These are phyloP conservation scores for Mortierella sp. DNA, from an alignment of 371 early-diverging fungal genomes.

Conservation along the genomic window DNA sequence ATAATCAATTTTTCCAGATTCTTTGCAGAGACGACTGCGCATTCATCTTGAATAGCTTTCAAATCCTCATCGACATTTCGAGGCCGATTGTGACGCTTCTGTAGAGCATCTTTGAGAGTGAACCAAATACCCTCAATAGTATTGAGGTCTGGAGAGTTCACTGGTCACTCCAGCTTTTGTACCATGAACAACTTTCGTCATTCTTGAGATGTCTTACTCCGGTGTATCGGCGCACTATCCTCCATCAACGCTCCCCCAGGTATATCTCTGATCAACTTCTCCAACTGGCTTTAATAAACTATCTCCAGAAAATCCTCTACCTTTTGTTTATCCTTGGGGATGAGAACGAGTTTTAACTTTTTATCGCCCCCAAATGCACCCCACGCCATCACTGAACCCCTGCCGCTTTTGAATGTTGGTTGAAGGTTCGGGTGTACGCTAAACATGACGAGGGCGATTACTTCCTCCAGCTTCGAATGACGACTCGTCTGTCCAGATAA, in stretches of 20 bases:
- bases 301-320: background rate
- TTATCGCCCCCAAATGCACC: background rate
- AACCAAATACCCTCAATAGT: background rate
- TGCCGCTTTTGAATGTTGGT: background rate
- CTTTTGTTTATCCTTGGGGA: background rate
- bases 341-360: background rate
- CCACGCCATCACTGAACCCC: background rate
- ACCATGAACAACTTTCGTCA: background rate
- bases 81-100: background rate
- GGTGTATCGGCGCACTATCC: background rate
- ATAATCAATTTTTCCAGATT: background rate
- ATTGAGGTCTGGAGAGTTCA: background rate
- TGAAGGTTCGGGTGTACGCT: background rate
- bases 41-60: background rate
- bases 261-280: background rate
- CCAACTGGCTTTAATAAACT: background rate
- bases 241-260: background rate
- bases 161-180: background rate
- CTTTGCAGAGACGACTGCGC: background rate
- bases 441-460: background rate
- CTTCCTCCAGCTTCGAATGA: background rate
- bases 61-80: background rate
- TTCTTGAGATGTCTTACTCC: background rate
- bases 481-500: no score
- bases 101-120: background rate